phyloP scores from a whole-genome alignment of 2,329 filamentous ascomycete genomes.

The Alternaria arbusti region DNA sequence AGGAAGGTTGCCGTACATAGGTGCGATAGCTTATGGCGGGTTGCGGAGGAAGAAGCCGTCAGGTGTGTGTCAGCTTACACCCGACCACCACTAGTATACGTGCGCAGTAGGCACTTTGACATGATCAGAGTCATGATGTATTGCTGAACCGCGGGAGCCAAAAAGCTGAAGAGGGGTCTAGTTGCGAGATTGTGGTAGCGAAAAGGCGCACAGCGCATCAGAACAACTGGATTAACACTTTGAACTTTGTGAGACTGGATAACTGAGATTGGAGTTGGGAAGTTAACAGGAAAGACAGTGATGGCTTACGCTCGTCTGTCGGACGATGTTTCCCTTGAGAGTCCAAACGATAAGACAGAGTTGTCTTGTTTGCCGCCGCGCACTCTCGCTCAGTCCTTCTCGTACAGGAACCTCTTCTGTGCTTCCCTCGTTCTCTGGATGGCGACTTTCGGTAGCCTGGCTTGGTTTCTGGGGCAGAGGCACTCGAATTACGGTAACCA shows the following conservation, averaged over 20 bases:
- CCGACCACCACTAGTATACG: not conserved
- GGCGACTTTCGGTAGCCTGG: not conserved
- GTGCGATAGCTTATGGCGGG: not conserved
- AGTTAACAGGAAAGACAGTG: not conserved
- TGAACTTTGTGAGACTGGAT: not conserved
- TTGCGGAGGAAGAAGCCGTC: not conserved
- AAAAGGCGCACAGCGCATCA: not conserved
- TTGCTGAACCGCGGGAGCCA: not conserved
- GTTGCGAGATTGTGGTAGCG: not conserved
- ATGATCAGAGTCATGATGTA: not conserved
- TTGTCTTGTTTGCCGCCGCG: not conserved
- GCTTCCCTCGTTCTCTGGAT: conserved; percentile 1
- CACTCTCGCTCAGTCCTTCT: not conserved
- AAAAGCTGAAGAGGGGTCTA: not conserved
- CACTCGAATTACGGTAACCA: not conserved
- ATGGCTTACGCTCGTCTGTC: conserved; percentile 2
- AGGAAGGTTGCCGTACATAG: not conserved
- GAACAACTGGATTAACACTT: not conserved
- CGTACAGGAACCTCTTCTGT: not conserved
- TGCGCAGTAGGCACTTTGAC: too few relatives aligned
- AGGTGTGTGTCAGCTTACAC: not conserved
- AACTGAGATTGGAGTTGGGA: not conserved
- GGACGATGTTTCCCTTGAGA: not conserved
- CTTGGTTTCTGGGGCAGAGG: not conserved
- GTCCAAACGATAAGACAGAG: not conserved